Evolutionary conservation across 2,329 filamentous ascomycete species (phyloP).

Genomic region (Hortaea werneckii): DNA sequence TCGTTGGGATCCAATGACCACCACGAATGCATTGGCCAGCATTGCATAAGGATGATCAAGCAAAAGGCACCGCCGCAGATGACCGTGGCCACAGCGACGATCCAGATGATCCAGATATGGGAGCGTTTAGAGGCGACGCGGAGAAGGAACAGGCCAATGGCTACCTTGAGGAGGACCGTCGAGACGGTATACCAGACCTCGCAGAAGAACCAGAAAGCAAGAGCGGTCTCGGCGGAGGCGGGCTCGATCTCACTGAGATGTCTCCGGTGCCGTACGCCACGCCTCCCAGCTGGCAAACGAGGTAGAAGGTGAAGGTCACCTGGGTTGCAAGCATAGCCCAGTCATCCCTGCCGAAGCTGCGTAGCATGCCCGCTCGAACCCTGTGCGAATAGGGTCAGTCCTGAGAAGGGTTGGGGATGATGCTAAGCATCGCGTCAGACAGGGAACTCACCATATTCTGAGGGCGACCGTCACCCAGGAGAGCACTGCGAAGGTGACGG

Average conservation of each 20-base stretch:
- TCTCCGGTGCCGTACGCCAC: constrained; percentile 30
- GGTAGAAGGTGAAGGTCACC: constrained; percentile 30
- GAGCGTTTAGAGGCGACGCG: constrained; percentile 37
- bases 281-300: constrained; percentile 30
- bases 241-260: constrained; percentile 25
- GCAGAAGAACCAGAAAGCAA: constrained; percentile 45
- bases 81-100: constrained; percentile 37
- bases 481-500: constrained; percentile 29
- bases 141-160: constrained; percentile 45
- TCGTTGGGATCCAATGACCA: constrained; percentile 36
- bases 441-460: constrained; percentile 21
- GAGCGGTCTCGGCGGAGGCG: constrained; percentile 11
- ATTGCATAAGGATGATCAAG: constrained; percentile 44
- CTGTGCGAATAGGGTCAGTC: neutral
- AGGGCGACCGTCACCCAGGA: constrained; percentile 29
- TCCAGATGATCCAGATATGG: constrained; percentile 39
- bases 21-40: constrained; percentile 41
- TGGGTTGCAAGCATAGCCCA: constrained; percentile 31
- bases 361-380: constrained; percentile 27
- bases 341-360: constrained; percentile 32
- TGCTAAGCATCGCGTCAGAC: neutral
- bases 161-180: constrained; percentile 40
- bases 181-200: constrained; percentile 45
- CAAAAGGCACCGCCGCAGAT: constrained; percentile 40
- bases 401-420: neutral